phyloP scores from a whole-genome alignment of 169 alveolate species.

The Besnoitia besnoiti region DNA sequence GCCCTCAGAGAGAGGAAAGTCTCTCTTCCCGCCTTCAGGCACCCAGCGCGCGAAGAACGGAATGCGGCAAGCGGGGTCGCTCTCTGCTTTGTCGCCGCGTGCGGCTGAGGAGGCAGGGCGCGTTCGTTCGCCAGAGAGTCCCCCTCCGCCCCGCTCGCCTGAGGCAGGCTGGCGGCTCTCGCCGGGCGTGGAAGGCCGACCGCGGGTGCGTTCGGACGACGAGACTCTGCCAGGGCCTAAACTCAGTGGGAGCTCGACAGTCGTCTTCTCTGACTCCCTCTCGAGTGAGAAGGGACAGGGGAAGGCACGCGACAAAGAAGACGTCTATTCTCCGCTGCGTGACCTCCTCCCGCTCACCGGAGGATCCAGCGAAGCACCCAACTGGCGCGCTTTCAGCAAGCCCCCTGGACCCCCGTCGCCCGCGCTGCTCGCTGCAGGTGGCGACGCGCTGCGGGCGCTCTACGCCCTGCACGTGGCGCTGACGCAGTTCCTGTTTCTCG shows the following conservation, averaged over 20 bases:
- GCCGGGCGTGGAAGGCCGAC: no score
- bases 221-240: not conserved
- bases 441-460: not conserved
- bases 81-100: no score
- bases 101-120: no score
- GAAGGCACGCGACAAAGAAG: not conserved
- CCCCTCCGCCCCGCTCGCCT: no score
- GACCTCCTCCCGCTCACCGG: not conserved
- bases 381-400: not conserved
- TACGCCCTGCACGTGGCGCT: slow-evolving; percentile 39
- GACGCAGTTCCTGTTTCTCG: slow-evolving; percentile 1
- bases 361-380: not conserved
- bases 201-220: no score
- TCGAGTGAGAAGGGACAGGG: not conserved
- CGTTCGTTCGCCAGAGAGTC: no score
- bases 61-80: no score
- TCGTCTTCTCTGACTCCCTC: not conserved
- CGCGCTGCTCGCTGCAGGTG: not conserved
- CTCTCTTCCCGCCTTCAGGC: not conserved
- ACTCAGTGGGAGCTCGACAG: not conserved
- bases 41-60: not conserved
- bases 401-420: slow-evolving; percentile 1
- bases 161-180: no score
- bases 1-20: not conserved
- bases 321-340: not conserved